These are phyloP conservation scores for Lentinula novae-zelandiae DNA, from an alignment of 1,284 basidiomycete species.

Conservation along the genomic window DNA sequence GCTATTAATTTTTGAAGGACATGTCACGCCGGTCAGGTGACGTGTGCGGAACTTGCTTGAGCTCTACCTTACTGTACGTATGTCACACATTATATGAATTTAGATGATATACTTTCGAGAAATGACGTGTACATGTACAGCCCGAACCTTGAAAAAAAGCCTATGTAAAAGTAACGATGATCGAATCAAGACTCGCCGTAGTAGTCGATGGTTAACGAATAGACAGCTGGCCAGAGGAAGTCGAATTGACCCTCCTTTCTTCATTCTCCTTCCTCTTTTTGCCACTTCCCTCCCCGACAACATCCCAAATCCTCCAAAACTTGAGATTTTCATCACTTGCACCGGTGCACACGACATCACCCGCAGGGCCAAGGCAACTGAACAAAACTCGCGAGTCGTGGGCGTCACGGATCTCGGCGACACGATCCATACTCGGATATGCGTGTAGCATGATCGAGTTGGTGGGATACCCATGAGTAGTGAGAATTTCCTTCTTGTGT, in stretches of 20 bases:
- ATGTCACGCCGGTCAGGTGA: too few species aligned
- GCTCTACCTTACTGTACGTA: too few species aligned
- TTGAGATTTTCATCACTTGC: conserved; percentile 94
- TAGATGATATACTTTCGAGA: too few species aligned
- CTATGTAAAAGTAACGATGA: not conserved
- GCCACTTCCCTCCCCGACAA: conserved; percentile 43
- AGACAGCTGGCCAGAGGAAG: conserved; percentile 13
- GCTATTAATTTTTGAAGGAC: too few species aligned
- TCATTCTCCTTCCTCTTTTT: conserved; percentile 46
- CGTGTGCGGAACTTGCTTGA: too few species aligned
- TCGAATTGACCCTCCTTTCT: conserved; percentile 21
- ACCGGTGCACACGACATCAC: conserved; percentile 86
- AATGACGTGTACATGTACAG: too few species aligned
- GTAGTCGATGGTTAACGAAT: conserved; percentile 6
- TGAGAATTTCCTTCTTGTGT: conserved; percentile 87
- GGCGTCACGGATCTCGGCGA: conserved; percentile 88
- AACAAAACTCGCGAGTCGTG: conserved; percentile 89
- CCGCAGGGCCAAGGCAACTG: conserved; percentile 81
- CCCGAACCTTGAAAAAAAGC: not conserved
- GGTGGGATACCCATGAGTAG: conserved; percentile 91
- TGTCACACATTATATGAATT: too few species aligned
- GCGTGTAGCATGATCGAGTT: conserved; percentile 67
- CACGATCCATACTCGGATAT: conserved; percentile 68
- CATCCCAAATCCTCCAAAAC: conserved; percentile 84
- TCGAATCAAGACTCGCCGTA: not conserved